Conservation (phyloP, 805 yeast genomes). For the Saturnispora dispora region DNA sequence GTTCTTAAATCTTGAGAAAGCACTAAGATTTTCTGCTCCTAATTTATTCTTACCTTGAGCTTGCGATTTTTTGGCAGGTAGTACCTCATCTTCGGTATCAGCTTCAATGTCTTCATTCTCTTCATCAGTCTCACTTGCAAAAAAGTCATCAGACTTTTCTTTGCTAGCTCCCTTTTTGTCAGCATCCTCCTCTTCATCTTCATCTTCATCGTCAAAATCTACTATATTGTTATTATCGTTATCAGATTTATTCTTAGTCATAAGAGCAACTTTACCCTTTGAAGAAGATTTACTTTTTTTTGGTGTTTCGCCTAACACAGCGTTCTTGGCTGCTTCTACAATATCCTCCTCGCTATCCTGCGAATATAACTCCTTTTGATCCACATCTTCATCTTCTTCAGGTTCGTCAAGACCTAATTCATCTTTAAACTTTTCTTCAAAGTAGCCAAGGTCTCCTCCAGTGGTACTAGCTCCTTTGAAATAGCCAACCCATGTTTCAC, state of each 20-base stretch:
- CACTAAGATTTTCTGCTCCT: conserved; percentile 1
- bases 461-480: conserved; percentile 20
- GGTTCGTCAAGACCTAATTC: conserved; percentile 22
- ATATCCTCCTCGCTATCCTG: conserved; percentile 4
- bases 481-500: conserved; percentile 44
- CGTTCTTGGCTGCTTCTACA: conserved; percentile 12
- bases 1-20: conserved; percentile 3
- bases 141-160: background rate
- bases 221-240: background rate
- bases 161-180: background rate
- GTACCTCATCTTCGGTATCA: background rate
- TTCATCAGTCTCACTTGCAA: background rate
- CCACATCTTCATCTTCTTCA: conserved; percentile 9
- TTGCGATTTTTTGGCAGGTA: conserved; percentile 5
- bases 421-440: conserved; percentile 26
- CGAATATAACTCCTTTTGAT: background rate
- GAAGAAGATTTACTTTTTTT: conserved; percentile 16
- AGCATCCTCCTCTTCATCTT: conserved; percentile 1
- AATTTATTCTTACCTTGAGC: conserved; percentile 2
- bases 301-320: conserved; percentile 17
- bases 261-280: conserved; percentile 7
- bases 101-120: background rate
- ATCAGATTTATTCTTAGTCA: background rate
- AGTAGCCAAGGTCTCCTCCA: conserved; percentile 21
- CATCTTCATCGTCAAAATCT: background rate